Conservation (phyloP, 352 stramenopile genomes). For the Elongisporangium anandrum region DNA sequence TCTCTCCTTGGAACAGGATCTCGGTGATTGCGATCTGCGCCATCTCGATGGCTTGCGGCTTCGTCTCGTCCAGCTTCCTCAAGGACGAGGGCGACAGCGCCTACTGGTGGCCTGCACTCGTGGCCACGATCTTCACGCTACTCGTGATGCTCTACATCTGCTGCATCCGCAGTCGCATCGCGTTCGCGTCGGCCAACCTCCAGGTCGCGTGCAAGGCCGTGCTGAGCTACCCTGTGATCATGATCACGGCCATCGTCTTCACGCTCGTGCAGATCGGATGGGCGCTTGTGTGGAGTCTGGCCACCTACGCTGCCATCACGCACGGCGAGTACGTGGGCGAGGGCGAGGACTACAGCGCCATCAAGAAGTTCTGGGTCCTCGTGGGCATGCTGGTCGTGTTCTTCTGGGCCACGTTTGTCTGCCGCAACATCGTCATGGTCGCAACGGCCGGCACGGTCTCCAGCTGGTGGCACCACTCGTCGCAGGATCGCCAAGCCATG, state of each 20-base stretch:
- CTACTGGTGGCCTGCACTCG: slow-evolving; percentile 49
- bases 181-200: slow-evolving; percentile 84
- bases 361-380: slow-evolving; percentile 32
- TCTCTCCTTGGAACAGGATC: slow-evolving; percentile 14
- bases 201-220: slow-evolving; percentile 71
- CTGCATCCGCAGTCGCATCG: slow-evolving; percentile 46
- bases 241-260: slow-evolving; percentile 63
- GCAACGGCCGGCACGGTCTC: slow-evolving; percentile 78
- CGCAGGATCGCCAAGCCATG: slow-evolving; percentile 27
- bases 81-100: slow-evolving; percentile 29
- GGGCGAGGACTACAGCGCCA: slow-evolving; percentile 19
- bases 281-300: slow-evolving; percentile 69
- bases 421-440: slow-evolving; percentile 79
- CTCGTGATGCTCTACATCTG: slow-evolving; percentile 53
- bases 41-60: slow-evolving; percentile 31
- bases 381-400: slow-evolving; percentile 71
- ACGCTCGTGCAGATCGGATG: slow-evolving; percentile 72
- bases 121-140: slow-evolving; percentile 30
- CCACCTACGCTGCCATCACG: slow-evolving; percentile 56
- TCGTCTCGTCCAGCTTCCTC: slow-evolving; percentile 32
- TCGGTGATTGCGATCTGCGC: slow-evolving; percentile 33
- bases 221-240: slow-evolving; percentile 65
- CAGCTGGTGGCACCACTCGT: slow-evolving; percentile 79
- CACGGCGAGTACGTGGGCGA: slow-evolving; percentile 45
- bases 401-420: slow-evolving; percentile 74